These are phyloP conservation scores for Candida golubevii DNA, from an alignment of 805 yeast genomes.

Conservation along the genomic window DNA sequence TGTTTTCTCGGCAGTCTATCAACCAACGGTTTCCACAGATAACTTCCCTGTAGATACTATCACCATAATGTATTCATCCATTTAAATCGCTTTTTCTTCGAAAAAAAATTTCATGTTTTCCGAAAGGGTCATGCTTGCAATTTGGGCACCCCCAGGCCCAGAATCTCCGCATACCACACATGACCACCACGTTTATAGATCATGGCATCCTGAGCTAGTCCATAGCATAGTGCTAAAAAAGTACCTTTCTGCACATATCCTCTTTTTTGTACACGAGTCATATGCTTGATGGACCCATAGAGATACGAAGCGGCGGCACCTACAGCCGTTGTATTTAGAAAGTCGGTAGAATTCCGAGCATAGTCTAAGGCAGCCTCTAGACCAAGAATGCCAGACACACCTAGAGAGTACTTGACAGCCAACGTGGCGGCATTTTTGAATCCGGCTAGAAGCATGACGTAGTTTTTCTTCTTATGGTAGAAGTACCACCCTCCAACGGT, in stretches of 20 bases:
- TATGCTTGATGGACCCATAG: constrained; percentile 44
- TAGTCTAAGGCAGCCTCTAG: constrained; percentile 60
- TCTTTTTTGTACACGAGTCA: constrained; percentile 41
- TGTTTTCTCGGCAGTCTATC: too few relatives aligned
- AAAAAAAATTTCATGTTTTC: too few relatives aligned
- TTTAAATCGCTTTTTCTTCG: too few relatives aligned
- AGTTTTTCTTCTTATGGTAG: constrained; percentile 79
- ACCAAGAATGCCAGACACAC: constrained; percentile 50
- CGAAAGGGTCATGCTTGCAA: too few relatives aligned
- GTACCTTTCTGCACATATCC: constrained; percentile 49
- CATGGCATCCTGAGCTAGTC: constrained; percentile 63
- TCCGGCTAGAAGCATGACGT: constrained; percentile 60
- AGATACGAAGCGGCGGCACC: constrained; percentile 48
- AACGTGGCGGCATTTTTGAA: constrained; percentile 43
- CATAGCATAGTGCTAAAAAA: constrained; percentile 54
- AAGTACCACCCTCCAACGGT: constrained; percentile 85
- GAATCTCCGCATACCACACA: constrained; percentile 50
- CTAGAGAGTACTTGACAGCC: constrained; percentile 32
- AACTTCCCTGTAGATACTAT: too few relatives aligned
- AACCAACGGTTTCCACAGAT: too few relatives aligned
- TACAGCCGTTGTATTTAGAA: constrained; percentile 58
- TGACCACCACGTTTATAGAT: constrained; percentile 55
- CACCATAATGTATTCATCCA: too few relatives aligned
- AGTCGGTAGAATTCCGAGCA: constrained; percentile 48
- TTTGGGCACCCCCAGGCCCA: too few relatives aligned